Conservation (phyloP, 345 rosid genomes). For the Hibiscus mutabilis region DNA sequence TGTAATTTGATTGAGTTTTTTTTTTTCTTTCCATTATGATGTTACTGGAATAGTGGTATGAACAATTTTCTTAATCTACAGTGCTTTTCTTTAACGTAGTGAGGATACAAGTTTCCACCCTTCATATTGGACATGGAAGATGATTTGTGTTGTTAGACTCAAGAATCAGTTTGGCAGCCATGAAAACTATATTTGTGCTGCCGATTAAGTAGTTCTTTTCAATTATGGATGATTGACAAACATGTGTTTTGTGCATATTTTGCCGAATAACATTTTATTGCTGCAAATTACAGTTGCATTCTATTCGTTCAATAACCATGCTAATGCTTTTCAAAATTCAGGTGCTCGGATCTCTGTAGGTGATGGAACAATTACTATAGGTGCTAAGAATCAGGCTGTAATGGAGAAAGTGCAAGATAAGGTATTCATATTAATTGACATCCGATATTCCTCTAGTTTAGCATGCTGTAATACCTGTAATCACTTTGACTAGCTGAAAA, state of each 20-base stretch:
- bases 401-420: slow-evolving; percentile 81
- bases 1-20: not conserved
- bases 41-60: not conserved
- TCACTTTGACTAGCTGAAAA: slow-evolving; percentile 5
- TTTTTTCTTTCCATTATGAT: not conserved
- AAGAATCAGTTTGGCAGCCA: not conserved
- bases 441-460: not conserved
- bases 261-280: not conserved
- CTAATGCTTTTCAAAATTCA: slow-evolving; percentile 23
- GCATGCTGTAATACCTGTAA: not conserved
- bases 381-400: slow-evolving; percentile 66
- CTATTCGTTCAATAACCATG: not conserved
- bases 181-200: not conserved
- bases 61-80: not conserved
- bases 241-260: not conserved
- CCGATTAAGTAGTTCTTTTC: not conserved
- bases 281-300: not conserved
- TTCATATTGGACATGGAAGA: not conserved
- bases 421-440: slow-evolving; percentile 32
- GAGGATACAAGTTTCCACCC: not conserved
- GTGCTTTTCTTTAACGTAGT: not conserved
- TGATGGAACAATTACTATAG: slow-evolving; percentile 71
- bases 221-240: not conserved
- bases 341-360: slow-evolving; percentile 77
- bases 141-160: not conserved